phyloP scores from a whole-genome alignment of 2,329 filamentous ascomycete species.

The Colletotrichum sp. region DNA sequence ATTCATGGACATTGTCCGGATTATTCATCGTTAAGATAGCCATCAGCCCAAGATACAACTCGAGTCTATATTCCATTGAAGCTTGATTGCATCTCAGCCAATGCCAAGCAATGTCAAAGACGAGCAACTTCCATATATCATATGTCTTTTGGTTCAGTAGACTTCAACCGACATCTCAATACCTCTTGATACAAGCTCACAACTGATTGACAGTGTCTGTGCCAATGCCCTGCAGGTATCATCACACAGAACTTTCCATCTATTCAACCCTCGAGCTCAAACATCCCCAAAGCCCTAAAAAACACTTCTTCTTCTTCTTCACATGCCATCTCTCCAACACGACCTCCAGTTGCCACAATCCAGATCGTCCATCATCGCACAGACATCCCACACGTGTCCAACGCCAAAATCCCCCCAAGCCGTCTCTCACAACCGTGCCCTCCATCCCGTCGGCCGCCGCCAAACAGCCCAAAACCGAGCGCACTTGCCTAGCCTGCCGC shows the following conservation, averaged over 20 bases:
- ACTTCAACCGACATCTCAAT: neutral
- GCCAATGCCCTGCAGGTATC: neutral
- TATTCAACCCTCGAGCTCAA: neutral
- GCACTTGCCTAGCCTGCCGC: neutral
- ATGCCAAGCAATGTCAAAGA: too few species aligned
- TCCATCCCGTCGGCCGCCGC: neutral
- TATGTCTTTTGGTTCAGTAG: neutral
- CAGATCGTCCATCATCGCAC: neutral
- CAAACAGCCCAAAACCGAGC: neutral
- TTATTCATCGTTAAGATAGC: too few species aligned
- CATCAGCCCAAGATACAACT: too few species aligned
- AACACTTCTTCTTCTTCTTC: neutral
- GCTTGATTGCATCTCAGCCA: too few species aligned
- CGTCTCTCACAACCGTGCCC: neutral
- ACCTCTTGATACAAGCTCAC: neutral
- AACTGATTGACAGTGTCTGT: neutral
- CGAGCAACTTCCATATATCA: too few species aligned
- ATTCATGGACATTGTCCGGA: too few species aligned
- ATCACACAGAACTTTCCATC: neutral
- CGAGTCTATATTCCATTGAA: too few species aligned
- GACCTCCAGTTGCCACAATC: neutral
- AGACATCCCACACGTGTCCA: neutral
- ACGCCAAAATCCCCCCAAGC: neutral
- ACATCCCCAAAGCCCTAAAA: neutral
- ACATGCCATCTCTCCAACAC: neutral